These are phyloP conservation scores for Pigoraptor vietnamica DNA, from an alignment of 78 protist genomes.

Conservation along the genomic window DNA sequence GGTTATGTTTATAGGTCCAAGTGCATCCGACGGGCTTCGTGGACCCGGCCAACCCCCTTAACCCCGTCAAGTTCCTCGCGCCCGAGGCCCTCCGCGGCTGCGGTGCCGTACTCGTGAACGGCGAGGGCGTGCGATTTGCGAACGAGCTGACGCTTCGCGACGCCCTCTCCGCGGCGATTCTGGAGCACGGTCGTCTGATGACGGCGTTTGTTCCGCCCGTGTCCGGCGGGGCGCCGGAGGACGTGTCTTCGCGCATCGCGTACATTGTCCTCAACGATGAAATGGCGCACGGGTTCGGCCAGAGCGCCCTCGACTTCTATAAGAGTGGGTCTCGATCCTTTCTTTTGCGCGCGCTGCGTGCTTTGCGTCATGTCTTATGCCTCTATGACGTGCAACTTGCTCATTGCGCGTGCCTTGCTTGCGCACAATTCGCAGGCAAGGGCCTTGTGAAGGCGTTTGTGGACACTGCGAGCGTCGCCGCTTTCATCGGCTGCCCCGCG, in stretches of 20 bases:
- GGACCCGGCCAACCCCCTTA: conserved; percentile 47
- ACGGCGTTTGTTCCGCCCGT: too few relatives aligned
- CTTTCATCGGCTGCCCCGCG: too few relatives aligned
- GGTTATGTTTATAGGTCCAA: conserved; percentile 56
- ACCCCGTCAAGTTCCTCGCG: conserved; percentile 47
- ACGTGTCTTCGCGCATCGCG: not conserved
- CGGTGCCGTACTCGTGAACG: conserved; percentile 69
- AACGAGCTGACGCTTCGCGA: conserved; percentile 72
- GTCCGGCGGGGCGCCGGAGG: not conserved
- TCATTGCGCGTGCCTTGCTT: too few relatives aligned
- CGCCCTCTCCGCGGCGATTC: conserved; percentile 52
- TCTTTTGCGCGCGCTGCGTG: too few relatives aligned
- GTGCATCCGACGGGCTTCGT: conserved; percentile 84
- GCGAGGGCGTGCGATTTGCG: conserved; percentile 56
- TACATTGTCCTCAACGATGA: not conserved
- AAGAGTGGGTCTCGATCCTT: conserved; percentile 17
- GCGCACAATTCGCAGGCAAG: too few relatives aligned
- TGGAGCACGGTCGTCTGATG: not conserved
- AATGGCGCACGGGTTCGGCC: conserved; percentile 16
- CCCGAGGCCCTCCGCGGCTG: conserved; percentile 83
- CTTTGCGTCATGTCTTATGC: too few relatives aligned
- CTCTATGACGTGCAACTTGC: too few relatives aligned
- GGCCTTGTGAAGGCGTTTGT: too few relatives aligned
- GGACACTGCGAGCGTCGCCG: too few relatives aligned
- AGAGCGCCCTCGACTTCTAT: conserved; percentile 29